Base-by-base conservation (phyloP, 2,329 filamentous ascomycete genomes). In the Sporothrix brasiliensis region DNA sequence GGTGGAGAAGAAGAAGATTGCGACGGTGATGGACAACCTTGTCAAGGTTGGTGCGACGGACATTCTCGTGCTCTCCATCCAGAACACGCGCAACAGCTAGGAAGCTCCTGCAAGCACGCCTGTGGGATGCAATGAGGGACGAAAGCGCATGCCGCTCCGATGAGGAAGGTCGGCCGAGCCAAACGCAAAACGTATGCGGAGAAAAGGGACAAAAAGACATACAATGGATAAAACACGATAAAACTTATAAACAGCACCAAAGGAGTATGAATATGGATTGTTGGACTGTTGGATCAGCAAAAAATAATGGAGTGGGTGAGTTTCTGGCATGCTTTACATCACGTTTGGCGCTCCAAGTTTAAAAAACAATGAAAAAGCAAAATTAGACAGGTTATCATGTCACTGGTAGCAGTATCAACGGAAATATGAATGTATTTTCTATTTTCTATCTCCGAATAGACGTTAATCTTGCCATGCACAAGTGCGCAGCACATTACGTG, bases 1-100 rank as follows among this genome's bases (percentile, higher is more conserved):
- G 94, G 94, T 97, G 7, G 89, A 93, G 83, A 92, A 92, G 83
- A 94, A 92, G 83, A 87, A 87, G 76, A 91, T 97, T 77, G 93
- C 93, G 2, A 84, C 88, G 7, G 92, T 91, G 50, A 97, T 97
- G 94, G 94, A 97, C 79, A 86, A 92, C 75, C 79, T 97, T 77
- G 89, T 86, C 44, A 87, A 86, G 76, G 86, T 91, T 39, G 93
- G 93, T 2, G 94, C 93, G 1, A 88, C 89, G 68, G 94, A 97
- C 79, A 93, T 97, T 73, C 80, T 97, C 76, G 92, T 97, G 27
- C 84, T 94, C 69, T 90, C 92, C 78, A 93, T 97, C 77, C 91
- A 92, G 79, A 97, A 97, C 81, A 76, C 76, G n/a, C 74, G 77
- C 67, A 75, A 72, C 69, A 75, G 71, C 73, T 76, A 69, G 68